These are phyloP conservation scores for Nemania sp. DNA, from an alignment of 2,329 filamentous ascomycete genomes.

Conservation along the genomic window DNA sequence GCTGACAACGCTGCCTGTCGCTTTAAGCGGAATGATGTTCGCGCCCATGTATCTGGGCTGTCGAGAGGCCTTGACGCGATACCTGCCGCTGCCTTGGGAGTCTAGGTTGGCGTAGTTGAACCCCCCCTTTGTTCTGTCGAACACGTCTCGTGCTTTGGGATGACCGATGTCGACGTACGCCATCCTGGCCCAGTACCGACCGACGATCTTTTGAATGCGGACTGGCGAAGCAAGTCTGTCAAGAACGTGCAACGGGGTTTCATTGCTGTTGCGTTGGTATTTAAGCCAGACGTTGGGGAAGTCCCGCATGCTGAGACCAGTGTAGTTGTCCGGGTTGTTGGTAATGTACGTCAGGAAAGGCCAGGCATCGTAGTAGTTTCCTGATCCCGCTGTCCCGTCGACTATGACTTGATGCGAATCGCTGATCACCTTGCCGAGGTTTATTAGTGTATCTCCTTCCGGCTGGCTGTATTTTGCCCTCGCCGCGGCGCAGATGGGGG, in stretches of 20 bases:
- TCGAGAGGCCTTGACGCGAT: conserved; percentile 48
- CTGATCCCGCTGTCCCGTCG: conserved; percentile 47
- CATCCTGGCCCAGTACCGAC: conserved; percentile 57
- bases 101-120: conserved; percentile 51
- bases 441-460: conserved; percentile 45
- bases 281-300: conserved; percentile 49
- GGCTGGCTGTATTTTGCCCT: conserved; percentile 44
- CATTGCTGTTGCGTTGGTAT: conserved; percentile 51
- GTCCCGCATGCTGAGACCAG: conserved; percentile 47
- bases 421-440: conserved; percentile 50
- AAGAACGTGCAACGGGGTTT: conserved; percentile 54
- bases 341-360: conserved; percentile 54
- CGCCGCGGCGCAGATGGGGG: conserved; percentile 46
- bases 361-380: conserved; percentile 58
- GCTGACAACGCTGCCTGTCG: conserved; percentile 35
- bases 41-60: conserved; percentile 55
- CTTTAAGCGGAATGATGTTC: conserved; percentile 52
- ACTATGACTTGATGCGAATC: conserved; percentile 54
- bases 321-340: conserved; percentile 52
- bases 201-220: conserved; percentile 49
- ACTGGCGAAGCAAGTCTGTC: conserved; percentile 45
- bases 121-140: conserved; percentile 41
- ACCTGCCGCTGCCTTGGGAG: conserved; percentile 42
- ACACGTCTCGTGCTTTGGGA: conserved; percentile 44
- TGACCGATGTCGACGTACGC: conserved; percentile 56